A percentile compares a stretch with the other conserved stretches of the same genome.
These are phyloP conservation scores for Cladorrhinum sp. DNA, from an alignment of 2,329 filamentous ascomycete species.

Conservation along the genomic window DNA sequence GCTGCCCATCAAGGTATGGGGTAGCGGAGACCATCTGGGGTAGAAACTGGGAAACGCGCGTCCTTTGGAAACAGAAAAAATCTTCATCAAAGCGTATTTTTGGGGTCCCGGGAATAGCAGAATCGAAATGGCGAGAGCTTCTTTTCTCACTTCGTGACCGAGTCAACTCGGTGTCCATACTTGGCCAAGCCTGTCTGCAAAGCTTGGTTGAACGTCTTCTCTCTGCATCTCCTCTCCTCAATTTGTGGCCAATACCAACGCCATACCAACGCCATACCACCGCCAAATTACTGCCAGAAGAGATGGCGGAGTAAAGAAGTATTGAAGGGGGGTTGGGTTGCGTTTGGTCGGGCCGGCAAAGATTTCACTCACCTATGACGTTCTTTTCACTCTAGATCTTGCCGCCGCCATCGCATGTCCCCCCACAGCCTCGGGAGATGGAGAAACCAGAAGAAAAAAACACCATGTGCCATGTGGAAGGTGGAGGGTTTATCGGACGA, in stretches of 20 bases:
- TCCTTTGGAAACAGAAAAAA: not conserved
- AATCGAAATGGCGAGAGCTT: not conserved
- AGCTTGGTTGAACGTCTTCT: not conserved
- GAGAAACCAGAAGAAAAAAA: not conserved
- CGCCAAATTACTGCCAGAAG: too few relatives aligned
- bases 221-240: not conserved
- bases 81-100: not conserved
- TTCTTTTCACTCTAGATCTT: not conserved
- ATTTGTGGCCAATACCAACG: not conserved
- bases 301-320: not conserved
- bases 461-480: not conserved
- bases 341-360: not conserved
- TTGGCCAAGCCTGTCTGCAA: not conserved
- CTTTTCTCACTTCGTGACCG: not conserved
- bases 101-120: not conserved
- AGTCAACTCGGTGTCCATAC: not conserved
- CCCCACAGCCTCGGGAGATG: not conserved
- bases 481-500: not conserved
- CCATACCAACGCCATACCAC: not conserved
- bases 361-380: not conserved
- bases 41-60: not conserved
- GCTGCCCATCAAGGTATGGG: not conserved
- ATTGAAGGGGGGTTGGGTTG: not conserved
- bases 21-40: not conserved
- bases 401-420: not conserved